Evolutionary conservation across 1,284 basidiomycete genomes (phyloP), one percentile per base, ranked within the genome.

Genomic region (Puccinia coronata): DNA sequence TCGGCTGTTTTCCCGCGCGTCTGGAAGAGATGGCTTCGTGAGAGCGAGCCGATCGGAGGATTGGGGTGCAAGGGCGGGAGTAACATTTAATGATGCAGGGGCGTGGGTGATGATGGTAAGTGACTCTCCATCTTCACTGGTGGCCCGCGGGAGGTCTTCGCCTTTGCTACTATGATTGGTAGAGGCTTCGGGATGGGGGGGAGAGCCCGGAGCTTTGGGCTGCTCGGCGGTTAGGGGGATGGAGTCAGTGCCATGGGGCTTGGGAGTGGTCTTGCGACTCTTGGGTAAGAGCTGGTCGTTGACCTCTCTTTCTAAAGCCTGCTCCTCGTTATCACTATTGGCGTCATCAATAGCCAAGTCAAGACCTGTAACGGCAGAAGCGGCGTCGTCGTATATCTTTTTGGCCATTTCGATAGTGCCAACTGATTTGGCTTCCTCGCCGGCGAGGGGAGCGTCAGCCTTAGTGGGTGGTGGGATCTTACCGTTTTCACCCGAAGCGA

Each of bases 1-100:
- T 16, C 84, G 83, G 36, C 82, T 83, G 81, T 85, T 85, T 57
- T 85, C 84, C 14, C 84, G 82, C 16, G 78, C 81, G 9, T 82
- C 23, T 23, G 82, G 70, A 14, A 82, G 69, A 4, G 82, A 31
- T 23, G 84, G 80, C 25, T 73, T 73, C 4, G 70, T 25, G 25
- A 47, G 25, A 14, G 78, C 41, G 39, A 49, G 39, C 12, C 70
- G 57, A 57, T 73, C 70, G 25, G 31, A 18, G 14, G 67, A 11
- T 49, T 34, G 31, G 31, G n/a, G 14, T 49, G 25, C 25, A 59
- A n/a, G n/a, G 4, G 39, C 67, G 9, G 39, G 39, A 20, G 63
- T n/a, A 59, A 31, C 47, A 39, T 39, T 41, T 28, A 28, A 39
- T 57, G 57, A 53, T n/a, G 51, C 1, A 53, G 51, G 51, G 20